Conservation (phyloP, 495 filamentous ascomycete genomes). For the Amniculicola lignicola region DNA sequence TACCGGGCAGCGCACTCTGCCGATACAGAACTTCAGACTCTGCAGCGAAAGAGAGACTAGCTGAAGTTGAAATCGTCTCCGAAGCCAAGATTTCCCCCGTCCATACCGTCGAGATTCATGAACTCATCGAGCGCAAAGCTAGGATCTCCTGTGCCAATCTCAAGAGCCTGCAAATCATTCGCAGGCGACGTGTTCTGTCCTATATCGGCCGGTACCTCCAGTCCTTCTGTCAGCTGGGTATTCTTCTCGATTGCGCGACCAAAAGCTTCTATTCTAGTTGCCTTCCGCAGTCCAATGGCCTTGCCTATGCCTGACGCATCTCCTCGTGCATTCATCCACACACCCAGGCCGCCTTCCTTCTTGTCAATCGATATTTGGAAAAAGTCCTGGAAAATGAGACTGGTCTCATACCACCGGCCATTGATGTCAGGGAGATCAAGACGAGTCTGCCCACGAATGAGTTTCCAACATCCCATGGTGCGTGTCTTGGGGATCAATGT, state of each 20-base stretch:
- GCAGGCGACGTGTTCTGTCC: background rate
- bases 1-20: no score
- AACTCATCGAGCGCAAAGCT: conserved; percentile 19
- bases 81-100: conserved; percentile 6
- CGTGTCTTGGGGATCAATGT: conserved; percentile 42
- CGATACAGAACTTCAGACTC: no score
- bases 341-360: conserved; percentile 46
- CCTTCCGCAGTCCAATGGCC: conserved; percentile 33
- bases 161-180: background rate
- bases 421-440: conserved; percentile 53
- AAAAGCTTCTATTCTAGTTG: conserved; percentile 46
- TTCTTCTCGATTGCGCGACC: conserved; percentile 45
- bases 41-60: no score
- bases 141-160: background rate
- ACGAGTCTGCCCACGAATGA: conserved; percentile 37
- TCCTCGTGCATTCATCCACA: conserved; percentile 51
- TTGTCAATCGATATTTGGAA: conserved; percentile 42
- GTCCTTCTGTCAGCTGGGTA: conserved; percentile 39
- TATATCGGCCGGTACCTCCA: conserved; percentile 30
- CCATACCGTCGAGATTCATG: conserved; percentile 28
- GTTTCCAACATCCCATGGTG: conserved; percentile 47
- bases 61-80: conserved; percentile 4
- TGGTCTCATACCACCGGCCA: conserved; percentile 62
- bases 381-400: conserved; percentile 43
- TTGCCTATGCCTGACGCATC: conserved; percentile 31